Evolutionary conservation across 768 basidiomycete species (phyloP).

Genomic region (Russula emetica): DNA sequence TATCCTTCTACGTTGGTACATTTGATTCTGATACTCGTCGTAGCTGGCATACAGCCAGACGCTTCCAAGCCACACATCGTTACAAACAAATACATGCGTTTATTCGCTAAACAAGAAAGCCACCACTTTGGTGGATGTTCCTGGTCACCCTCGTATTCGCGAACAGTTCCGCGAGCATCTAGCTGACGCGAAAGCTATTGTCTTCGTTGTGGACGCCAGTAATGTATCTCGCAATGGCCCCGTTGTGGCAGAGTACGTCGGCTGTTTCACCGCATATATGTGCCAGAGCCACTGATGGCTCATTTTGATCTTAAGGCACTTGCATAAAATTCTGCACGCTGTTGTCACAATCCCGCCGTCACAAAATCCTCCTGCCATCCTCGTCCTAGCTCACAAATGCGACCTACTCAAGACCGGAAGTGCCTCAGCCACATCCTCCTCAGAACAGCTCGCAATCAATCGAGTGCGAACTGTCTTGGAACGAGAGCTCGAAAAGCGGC

Average conservation of each 20-base stretch:
- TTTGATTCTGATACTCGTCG: conserved; percentile 11
- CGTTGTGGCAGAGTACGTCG: conserved; percentile 72
- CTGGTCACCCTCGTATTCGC: conserved; percentile 80
- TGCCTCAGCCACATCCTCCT: conserved; percentile 36
- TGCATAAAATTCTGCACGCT: conserved; percentile 67
- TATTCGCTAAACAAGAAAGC: conserved; percentile 44
- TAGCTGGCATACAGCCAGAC: conserved; percentile 65
- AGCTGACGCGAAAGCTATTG: conserved; percentile 56
- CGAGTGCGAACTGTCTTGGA: conserved; percentile 77
- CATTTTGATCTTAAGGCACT: conserved; percentile 46
- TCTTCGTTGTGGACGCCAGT: conserved; percentile 77
- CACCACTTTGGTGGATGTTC: conserved; percentile 64
- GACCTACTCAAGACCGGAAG: conserved; percentile 59
- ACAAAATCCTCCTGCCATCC: conserved; percentile 51
- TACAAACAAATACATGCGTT: conserved; percentile 63
- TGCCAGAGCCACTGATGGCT: conserved; percentile 8
- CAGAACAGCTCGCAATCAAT: conserved; percentile 52
- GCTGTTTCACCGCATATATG: conserved; percentile 4
- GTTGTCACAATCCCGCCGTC: conserved; percentile 72
- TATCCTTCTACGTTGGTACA: neutral
- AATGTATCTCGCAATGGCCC: conserved; percentile 72
- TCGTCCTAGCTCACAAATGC: conserved; percentile 72
- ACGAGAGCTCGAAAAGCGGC: conserved; percentile 77
- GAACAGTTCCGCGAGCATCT: conserved; percentile 69
- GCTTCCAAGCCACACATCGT: conserved; percentile 67